Conservation (phyloP, 768 basidiomycete genomes). For the Lentinula aciculospora region DNA sequence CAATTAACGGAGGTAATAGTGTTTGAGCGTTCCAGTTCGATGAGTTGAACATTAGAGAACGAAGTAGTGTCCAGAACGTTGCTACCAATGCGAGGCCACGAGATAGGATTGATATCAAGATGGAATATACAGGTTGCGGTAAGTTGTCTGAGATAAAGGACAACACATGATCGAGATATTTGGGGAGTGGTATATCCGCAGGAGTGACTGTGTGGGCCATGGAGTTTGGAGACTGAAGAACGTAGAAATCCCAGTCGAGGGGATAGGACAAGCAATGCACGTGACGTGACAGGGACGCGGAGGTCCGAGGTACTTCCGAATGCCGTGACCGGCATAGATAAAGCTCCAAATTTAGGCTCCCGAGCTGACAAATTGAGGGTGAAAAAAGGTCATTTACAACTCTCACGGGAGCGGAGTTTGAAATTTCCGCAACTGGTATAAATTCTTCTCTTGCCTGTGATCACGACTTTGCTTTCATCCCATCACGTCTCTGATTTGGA, state of each 20-base stretch:
- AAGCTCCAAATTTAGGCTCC: background rate
- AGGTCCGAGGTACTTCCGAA: background rate
- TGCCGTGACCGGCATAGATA: background rate
- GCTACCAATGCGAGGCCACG: constrained; percentile 45
- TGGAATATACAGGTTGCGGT: constrained; percentile 49
- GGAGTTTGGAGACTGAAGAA: background rate
- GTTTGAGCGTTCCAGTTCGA: constrained; percentile 61
- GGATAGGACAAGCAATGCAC: no score
- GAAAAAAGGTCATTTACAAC: background rate
- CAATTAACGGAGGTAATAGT: constrained; percentile 69
- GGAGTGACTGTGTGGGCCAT: constrained; percentile 8
- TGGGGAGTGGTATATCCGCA: constrained; percentile 27
- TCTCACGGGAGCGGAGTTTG: background rate
- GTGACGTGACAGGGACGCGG: no score
- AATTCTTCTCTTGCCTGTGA: constrained; percentile 16
- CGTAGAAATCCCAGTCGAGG: no score
- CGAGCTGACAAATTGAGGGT: background rate
- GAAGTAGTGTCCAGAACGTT: constrained; percentile 41
- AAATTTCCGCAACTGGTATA: constrained; percentile 18
- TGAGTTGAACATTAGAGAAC: constrained; percentile 35
- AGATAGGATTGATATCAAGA: constrained; percentile 45
- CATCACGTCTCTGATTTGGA: constrained; percentile 14
- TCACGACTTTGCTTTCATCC: constrained; percentile 3
- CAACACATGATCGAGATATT: constrained; percentile 48
- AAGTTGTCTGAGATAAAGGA: constrained; percentile 48